phyloP scores from a whole-genome alignment of 164 flowering plant species.

The Saururus chinensis region DNA sequence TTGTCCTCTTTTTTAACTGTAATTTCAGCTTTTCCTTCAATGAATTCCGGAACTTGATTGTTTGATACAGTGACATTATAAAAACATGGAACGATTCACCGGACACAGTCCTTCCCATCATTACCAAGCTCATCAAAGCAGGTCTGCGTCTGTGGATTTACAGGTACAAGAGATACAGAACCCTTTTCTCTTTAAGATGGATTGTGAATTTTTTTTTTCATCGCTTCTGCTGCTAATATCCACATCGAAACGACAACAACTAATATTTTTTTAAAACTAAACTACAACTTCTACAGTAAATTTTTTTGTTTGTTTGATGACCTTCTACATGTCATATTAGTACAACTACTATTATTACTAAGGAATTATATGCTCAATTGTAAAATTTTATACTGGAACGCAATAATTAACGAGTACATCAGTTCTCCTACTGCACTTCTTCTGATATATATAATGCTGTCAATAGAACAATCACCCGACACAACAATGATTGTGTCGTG shows the following conservation, averaged over 20 bases:
- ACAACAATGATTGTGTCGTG: background rate
- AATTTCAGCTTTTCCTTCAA: background rate
- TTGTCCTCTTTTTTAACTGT: background rate
- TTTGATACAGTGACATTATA: conserved; percentile 26
- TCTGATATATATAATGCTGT: background rate
- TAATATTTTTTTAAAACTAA: background rate
- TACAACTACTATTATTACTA: too few species aligned
- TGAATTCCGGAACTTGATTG: conserved; percentile 7
- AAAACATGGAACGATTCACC: conserved; percentile 32
- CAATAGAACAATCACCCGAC: too few species aligned
- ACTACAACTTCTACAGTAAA: too few species aligned
- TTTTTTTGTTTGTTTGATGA: too few species aligned
- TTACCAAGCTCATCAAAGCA: conserved; percentile 30
- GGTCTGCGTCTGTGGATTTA: conserved; percentile 51
- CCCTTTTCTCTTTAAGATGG: too few species aligned
- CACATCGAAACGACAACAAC: too few species aligned
- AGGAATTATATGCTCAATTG: too few species aligned
- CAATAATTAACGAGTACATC: too few species aligned
- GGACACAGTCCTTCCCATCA: conserved; percentile 31
- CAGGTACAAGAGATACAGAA: conserved; percentile 19
- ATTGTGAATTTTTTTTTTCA: too few species aligned
- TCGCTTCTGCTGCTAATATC: too few species aligned
- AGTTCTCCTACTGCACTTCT: background rate
- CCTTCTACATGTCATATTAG: too few species aligned
- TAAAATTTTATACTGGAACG: too few species aligned